Percentiles rank a stretch among this genome's conserved stretches.
Conservation (phyloP, 1,284 basidiomycete genomes). For the Cutaneotrichosporon sp. region DNA sequence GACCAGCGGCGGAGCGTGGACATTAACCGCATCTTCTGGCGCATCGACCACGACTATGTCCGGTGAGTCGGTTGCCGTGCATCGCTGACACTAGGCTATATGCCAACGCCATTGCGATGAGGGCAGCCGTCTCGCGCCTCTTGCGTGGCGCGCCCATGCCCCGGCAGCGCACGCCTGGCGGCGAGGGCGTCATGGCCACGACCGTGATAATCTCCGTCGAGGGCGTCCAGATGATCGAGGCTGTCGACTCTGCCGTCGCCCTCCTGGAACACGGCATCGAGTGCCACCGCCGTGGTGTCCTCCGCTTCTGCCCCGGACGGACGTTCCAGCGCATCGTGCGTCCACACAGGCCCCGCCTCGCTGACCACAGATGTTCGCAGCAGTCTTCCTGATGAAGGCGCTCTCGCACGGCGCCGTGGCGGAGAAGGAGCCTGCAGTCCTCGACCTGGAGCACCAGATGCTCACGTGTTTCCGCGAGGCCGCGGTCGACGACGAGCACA, state of each 20-base stretch:
- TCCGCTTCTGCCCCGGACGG: constrained; percentile 15
- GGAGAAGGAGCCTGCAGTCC: constrained; percentile 1
- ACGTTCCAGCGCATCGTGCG: constrained; percentile 14
- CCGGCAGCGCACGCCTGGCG: neutral
- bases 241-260: constrained; percentile 9
- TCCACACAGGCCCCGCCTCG: neutral
- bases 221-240: constrained; percentile 13
- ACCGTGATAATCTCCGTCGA: constrained; percentile 10
- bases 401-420: constrained; percentile 6
- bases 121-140: constrained; percentile 19
- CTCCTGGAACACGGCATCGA: constrained; percentile 10
- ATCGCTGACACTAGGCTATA: constrained; percentile 24
- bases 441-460: constrained; percentile 8
- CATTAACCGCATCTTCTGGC: constrained; percentile 18
- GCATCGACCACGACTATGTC: constrained; percentile 29
- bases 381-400: constrained; percentile 17
- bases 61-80: constrained; percentile 12
- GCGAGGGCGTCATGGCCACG: neutral
- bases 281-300: neutral
- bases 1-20: constrained; percentile 1
- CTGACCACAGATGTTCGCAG: constrained; percentile 14
- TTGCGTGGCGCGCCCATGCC: neutral
- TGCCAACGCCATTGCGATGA: constrained; percentile 28
- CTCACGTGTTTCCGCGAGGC: constrained; percentile 13
- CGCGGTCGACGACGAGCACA: constrained; percentile 13